These are phyloP conservation scores for Protomyces inundatus DNA, from an alignment of 1,139 yeast species.

Conservation along the genomic window DNA sequence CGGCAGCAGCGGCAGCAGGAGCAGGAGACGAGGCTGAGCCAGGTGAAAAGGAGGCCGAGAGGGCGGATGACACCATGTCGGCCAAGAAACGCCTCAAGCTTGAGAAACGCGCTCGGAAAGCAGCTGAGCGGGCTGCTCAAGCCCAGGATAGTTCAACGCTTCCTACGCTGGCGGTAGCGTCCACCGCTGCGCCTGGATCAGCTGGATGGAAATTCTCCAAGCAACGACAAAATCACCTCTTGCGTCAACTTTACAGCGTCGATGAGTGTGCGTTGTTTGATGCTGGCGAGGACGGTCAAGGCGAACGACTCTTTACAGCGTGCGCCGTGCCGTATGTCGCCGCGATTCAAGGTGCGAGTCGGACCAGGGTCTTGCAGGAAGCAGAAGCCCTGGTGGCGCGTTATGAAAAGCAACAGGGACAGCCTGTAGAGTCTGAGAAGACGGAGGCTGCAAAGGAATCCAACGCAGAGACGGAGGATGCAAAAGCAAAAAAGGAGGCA, in stretches of 20 bases:
- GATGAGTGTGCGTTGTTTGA: conserved; percentile 2
- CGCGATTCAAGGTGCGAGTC: conserved; percentile 12
- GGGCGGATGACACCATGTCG: not conserved
- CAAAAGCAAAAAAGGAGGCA: not conserved
- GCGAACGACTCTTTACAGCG: not conserved
- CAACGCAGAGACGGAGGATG: conserved; percentile 7
- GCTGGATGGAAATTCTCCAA: conserved; percentile 17
- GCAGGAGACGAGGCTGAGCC: conserved; percentile 1
- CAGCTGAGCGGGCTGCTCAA: not conserved
- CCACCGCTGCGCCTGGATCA: not conserved
- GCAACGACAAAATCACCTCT: conserved; percentile 15
- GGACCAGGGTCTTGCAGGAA: conserved; percentile 1
- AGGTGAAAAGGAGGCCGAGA: conserved; percentile 9
- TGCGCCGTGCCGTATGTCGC: not conserved
- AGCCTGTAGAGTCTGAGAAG: not conserved
- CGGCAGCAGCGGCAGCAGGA: not conserved
- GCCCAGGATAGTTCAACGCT: not conserved
- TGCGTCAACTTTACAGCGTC: not conserved
- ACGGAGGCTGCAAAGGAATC: not conserved
- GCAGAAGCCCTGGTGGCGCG: conserved; percentile 4
- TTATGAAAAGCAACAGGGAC: not conserved
- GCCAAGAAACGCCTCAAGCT: not conserved
- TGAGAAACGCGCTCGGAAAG: not conserved
- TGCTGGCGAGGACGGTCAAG: not conserved
- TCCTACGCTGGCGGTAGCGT: not conserved